A percentile compares a stretch with the other conserved stretches of the same genome.
Evolutionary conservation across 2,329 filamentous ascomycete genomes (phyloP).

Genomic region (Colletotrichum neosansevieriae): DNA sequence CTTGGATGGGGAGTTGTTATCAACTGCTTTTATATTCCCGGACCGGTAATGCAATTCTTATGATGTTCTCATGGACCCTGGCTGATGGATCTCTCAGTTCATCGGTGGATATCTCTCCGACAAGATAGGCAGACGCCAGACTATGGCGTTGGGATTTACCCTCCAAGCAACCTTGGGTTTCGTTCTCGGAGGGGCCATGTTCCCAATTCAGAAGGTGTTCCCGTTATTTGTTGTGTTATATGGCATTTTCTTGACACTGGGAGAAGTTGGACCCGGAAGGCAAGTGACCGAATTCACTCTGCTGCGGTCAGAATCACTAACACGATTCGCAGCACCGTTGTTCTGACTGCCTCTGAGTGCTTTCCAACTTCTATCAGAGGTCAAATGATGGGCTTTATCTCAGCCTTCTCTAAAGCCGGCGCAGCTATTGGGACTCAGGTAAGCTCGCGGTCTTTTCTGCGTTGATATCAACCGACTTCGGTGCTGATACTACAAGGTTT

Average conservation of each 20-base stretch:
- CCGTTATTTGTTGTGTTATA: slow-evolving; percentile 65
- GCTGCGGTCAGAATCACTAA: background rate
- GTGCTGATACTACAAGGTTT: slow-evolving; percentile 47
- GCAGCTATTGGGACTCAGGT: slow-evolving; percentile 61
- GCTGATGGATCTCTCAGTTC: slow-evolving; percentile 43
- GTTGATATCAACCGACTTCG: background rate
- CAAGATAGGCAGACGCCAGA: slow-evolving; percentile 61
- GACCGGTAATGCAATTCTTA: slow-evolving; percentile 43
- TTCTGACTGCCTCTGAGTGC: slow-evolving; percentile 57
- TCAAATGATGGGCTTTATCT: slow-evolving; percentile 61
- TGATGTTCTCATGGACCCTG: too few relatives aligned
- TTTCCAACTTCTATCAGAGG: slow-evolving; percentile 64
- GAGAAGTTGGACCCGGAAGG: slow-evolving; percentile 64
- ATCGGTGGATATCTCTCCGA: slow-evolving; percentile 62
- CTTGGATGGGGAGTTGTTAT: slow-evolving; percentile 60
- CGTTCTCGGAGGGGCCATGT: slow-evolving; percentile 60
- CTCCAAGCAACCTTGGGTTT: slow-evolving; percentile 61
- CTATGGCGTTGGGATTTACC: slow-evolving; percentile 63
- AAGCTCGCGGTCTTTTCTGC: background rate
- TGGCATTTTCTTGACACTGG: slow-evolving; percentile 61
- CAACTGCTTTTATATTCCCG: slow-evolving; percentile 64
- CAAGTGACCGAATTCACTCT: slow-evolving; percentile 31
- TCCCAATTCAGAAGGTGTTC: slow-evolving; percentile 58
- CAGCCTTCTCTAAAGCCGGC: slow-evolving; percentile 62
- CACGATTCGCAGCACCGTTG: slow-evolving; percentile 47